These are phyloP conservation scores for Litchi chinensis DNA, from an alignment of 345 rosid species.

Conservation along the genomic window DNA sequence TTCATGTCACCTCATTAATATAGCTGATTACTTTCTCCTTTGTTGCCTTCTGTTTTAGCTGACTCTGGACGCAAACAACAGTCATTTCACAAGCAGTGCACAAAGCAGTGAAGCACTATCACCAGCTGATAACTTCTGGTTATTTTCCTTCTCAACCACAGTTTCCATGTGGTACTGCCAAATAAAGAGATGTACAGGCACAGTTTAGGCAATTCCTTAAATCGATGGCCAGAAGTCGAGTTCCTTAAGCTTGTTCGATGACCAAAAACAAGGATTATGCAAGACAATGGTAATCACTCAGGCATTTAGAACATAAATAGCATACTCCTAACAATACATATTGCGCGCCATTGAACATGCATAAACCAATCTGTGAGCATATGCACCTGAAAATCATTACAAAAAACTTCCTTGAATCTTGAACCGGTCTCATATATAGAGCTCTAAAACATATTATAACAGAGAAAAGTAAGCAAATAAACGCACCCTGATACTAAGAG, in stretches of 20 bases:
- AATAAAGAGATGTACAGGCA: neutral
- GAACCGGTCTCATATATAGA: neutral
- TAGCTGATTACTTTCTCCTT: too few species aligned
- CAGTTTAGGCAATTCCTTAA: neutral
- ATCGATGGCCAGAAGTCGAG: neutral
- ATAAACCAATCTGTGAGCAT: constrained; percentile 68
- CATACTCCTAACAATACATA: constrained; percentile 37
- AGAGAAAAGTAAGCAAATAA: neutral
- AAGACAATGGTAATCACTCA: too few species aligned
- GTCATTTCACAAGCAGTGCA: too few species aligned
- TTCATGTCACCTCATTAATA: too few species aligned
- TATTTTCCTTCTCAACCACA: constrained; percentile 43
- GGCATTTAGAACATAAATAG: neutral
- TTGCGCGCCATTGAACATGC: constrained; percentile 34
- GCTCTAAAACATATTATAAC: neutral
- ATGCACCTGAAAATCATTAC: constrained; percentile 44
- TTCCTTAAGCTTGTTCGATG: neutral
- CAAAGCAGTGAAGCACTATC: too few species aligned
- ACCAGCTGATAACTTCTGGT: constrained; percentile 23
- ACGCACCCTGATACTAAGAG: constrained; percentile 65
- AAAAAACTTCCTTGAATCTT: neutral
- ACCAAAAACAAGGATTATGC: neutral
- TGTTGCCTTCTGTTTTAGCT: too few species aligned
- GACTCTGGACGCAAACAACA: too few species aligned
- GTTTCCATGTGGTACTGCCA: constrained; percentile 44